Evolutionary conservation across 202 grass and related monocot species (phyloP).

Genomic region (Sporobolus alterniflorus): DNA sequence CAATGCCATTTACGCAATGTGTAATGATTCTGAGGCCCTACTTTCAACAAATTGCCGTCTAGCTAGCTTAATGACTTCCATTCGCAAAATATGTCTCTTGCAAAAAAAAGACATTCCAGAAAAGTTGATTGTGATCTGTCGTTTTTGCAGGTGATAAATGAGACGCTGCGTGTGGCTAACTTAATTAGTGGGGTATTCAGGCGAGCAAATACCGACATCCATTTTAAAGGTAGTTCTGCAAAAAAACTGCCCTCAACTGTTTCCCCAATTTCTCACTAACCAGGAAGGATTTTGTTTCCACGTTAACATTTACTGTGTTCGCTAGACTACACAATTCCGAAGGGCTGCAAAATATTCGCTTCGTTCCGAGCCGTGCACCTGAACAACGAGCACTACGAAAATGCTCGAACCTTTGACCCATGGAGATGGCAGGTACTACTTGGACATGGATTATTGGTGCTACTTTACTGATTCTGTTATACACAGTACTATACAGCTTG

Average conservation of each 20-base stretch:
- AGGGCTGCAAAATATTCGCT: constrained; percentile 93
- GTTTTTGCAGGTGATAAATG: constrained; percentile 82
- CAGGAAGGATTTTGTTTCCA: background rate
- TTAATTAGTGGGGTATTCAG: constrained; percentile 93
- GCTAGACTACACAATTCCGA: constrained; percentile 84
- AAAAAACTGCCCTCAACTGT: background rate
- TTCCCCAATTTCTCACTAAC: background rate
- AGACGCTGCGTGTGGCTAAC: constrained; percentile 92
- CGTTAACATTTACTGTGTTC: constrained; percentile 7
- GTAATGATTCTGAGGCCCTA: constrained; percentile 42
- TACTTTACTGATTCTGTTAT: background rate
- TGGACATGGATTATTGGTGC: background rate
- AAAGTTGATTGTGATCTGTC: background rate
- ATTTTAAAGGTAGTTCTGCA: constrained; percentile 73
- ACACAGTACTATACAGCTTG: no score
- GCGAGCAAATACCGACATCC: constrained; percentile 80
- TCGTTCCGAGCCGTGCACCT: constrained; percentile 97
- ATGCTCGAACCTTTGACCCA: constrained; percentile 82
- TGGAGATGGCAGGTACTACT: constrained; percentile 89
- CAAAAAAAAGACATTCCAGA: constrained; percentile 1
- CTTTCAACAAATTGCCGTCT: background rate
- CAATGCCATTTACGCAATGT: constrained; percentile 97
- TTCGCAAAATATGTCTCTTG: background rate
- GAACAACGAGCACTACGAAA: constrained; percentile 73
- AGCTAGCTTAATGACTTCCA: no score